Base-by-base conservation (phyloP, 257 asterid species). In the Voacanga thouarsii region DNA sequence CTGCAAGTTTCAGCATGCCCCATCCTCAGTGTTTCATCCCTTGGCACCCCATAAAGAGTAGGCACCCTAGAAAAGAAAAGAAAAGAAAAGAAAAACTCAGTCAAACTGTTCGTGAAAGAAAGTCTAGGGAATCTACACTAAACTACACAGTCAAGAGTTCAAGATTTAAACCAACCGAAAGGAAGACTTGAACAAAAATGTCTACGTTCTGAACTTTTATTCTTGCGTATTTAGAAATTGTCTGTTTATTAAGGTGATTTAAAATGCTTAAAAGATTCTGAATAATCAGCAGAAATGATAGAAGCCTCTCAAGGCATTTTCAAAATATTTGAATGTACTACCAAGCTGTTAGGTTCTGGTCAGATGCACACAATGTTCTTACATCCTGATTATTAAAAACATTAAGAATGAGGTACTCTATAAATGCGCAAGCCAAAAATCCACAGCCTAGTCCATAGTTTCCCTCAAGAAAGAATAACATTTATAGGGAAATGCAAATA, bases 1-100 rank as follows among this genome's bases (percentile, higher is more conserved):
- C 90, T 93, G 88, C 92, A 86, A 64, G 97, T 89, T 81, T 92
- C 91, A 41, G 91, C 87, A 77, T 90, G 99, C 67, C 97, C 98
- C 97, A 90, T 90, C 87, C 91, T 88, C 78, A 90, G 84, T 28
- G 97, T 92, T 88, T 90, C 98, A 39, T 96, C 99, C 90, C 97
- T 89, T 75, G 99, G 97, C 70, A 89, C 94, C 75, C 98, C 97
- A 70, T 85, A 89, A 30, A 96, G 98, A 39, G 99, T 96, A 6
- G 98, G 95, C 44, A 87, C 74, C 92, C 98, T 96, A 75, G 61
- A 84, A 75, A 75, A 6, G 65, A 43, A 57, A 64, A 61, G 65
- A 43, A 57, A 64, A 61, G 37, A 33, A 33, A 71, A 49, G 55
- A n/a, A 30, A 28, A 50, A 61, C 49, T 21, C 12, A 8, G 26